phyloP scores from a whole-genome alignment of 2,329 filamentous ascomycete species.

The Clonostachys rhizophaga region DNA sequence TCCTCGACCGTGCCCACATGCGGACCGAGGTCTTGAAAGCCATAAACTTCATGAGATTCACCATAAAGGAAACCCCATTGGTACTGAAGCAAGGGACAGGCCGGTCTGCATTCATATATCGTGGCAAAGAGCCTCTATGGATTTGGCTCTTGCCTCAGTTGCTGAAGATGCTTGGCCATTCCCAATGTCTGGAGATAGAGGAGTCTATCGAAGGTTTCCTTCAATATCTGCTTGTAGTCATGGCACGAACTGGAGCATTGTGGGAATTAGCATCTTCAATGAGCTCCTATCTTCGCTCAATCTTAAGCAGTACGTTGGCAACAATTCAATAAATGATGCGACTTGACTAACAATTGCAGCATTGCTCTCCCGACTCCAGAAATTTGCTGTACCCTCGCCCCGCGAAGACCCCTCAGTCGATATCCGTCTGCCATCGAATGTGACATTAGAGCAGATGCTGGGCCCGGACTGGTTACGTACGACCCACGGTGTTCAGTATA shows the following conservation, averaged over 20 bases:
- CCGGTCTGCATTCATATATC: constrained; percentile 37
- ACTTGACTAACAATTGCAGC: constrained; percentile 5
- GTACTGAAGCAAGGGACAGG: constrained; percentile 50
- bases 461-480: constrained; percentile 12
- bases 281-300: constrained; percentile 41
- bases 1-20: constrained; percentile 51
- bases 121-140: constrained; percentile 59
- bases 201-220: constrained; percentile 50
- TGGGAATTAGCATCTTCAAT: constrained; percentile 43
- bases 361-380: constrained; percentile 25
- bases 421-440: constrained; percentile 30
- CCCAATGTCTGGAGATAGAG: constrained; percentile 38
- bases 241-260: constrained; percentile 35
- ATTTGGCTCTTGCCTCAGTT: constrained; percentile 58
- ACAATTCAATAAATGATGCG: not conserved
- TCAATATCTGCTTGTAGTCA: constrained; percentile 37
- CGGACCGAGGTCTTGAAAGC: constrained; percentile 63
- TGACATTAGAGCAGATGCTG: constrained; percentile 28
- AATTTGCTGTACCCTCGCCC: constrained; percentile 15
- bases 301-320: constrained; percentile 34
- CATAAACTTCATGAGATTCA: constrained; percentile 70
- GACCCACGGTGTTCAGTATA: constrained; percentile 27
- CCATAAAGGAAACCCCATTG: constrained; percentile 68
- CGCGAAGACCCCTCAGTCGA: constrained; percentile 15
- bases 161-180: constrained; percentile 51